These are phyloP conservation scores for Crotalaria pallida DNA, from an alignment of 306 rosid genomes.

Conservation along the genomic window DNA sequence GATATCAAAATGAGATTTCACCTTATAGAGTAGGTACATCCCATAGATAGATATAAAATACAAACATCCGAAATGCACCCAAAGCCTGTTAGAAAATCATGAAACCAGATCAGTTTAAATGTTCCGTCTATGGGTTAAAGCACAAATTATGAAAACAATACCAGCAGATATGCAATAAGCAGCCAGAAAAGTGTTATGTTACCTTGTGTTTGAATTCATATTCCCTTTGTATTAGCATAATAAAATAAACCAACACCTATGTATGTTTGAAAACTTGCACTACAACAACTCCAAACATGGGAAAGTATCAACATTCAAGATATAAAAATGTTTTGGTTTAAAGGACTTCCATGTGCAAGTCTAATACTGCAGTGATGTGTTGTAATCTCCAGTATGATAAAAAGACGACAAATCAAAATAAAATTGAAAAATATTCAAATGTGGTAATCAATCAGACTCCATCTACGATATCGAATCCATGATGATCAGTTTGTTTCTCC, in stretches of 20 bases:
- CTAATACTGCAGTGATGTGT: not conserved
- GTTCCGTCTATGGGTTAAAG: not conserved
- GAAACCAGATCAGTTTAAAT: conserved; percentile 12
- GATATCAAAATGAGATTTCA: conserved; percentile 28
- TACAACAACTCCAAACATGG: not conserved
- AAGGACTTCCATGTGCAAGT: not conserved
- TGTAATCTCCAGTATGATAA: not conserved
- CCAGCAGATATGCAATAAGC: not conserved
- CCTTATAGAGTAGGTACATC: conserved; percentile 70
- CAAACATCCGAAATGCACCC: conserved; percentile 81
- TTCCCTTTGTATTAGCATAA: not conserved
- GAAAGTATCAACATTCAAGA: not conserved
- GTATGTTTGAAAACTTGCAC: not conserved
- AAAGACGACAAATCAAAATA: not conserved
- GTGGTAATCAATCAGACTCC: not conserved
- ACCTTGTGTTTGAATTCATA: not conserved
- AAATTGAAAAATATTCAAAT: not conserved
- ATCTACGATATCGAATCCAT: not conserved
- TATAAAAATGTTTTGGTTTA: not conserved
- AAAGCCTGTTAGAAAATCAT: conserved; percentile 59
- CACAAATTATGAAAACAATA: not conserved
- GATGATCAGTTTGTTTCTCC: not conserved
- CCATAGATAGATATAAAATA: conserved; percentile 85
- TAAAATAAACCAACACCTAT: not conserved
- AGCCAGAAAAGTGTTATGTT: not conserved